Evolutionary conservation across 208 protist genomes (phyloP).

Genomic region (Trypanosoma melophagium): DNA sequence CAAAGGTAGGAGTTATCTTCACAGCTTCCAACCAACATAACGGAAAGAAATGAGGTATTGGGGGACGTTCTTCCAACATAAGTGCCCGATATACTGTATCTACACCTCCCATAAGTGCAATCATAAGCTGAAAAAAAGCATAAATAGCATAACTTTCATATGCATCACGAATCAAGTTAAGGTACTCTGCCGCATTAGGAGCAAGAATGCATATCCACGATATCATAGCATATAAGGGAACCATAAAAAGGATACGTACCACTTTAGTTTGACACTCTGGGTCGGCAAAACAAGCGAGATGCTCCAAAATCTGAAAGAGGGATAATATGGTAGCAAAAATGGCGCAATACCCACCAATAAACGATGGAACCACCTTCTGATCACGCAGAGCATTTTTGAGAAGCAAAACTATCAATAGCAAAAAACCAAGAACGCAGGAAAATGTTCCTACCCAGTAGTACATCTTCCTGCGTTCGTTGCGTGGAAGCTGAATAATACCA

Average conservation of each 20-base stretch:
- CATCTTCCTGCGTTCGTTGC: constrained; percentile 66
- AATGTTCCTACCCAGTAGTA: constrained; percentile 88
- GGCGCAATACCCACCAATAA: constrained; percentile 88
- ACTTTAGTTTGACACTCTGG: constrained; percentile 91
- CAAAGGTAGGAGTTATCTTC: constrained; percentile 80
- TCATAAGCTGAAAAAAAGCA: constrained; percentile 93
- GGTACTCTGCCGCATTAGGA: constrained; percentile 76
- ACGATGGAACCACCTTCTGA: constrained; percentile 60
- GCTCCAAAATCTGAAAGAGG: constrained; percentile 89
- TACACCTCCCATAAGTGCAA: constrained; percentile 89
- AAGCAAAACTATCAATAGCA: constrained; percentile 70
- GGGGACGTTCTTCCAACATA: constrained; percentile 80
- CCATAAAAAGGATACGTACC: constrained; percentile 94
- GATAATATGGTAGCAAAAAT: constrained; percentile 88
- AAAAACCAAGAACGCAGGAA: constrained; percentile 65
- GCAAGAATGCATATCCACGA: constrained; percentile 80
- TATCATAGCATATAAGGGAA: constrained; percentile 89
- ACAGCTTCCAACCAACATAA: constrained; percentile 84
- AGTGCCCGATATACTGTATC: constrained; percentile 84
- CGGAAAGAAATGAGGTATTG: constrained; percentile 79
- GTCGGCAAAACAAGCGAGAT: constrained; percentile 87
- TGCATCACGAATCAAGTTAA: constrained; percentile 88
- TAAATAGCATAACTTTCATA: constrained; percentile 96
- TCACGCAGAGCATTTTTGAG: constrained; percentile 43
- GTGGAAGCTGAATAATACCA: constrained; percentile 6